Evolutionary conservation across 331 rosid species (phyloP).

Genomic region (Rhamnella rubrinervis): DNA sequence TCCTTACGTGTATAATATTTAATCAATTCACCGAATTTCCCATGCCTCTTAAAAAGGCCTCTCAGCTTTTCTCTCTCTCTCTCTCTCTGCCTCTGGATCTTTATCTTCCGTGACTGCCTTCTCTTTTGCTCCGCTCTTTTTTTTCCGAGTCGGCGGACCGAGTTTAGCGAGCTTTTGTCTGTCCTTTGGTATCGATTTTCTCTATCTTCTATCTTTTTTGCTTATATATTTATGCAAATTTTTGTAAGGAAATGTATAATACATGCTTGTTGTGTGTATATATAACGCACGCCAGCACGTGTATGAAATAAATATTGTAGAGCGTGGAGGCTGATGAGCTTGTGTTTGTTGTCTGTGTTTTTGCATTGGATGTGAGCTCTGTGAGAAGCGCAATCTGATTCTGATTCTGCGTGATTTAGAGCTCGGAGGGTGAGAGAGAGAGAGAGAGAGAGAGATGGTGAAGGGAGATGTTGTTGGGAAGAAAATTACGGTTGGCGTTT

Average conservation of each 20-base stretch:
- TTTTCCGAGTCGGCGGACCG: constrained; percentile 19
- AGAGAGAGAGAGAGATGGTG: constrained; percentile 32
- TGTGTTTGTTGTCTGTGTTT: constrained; percentile 4
- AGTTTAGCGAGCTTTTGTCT: constrained; percentile 2
- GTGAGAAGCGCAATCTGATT: constrained; percentile 11
- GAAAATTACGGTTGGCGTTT: constrained; percentile 78
- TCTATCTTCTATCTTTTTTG: not conserved
- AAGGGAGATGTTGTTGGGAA: constrained; percentile 26
- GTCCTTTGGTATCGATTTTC: not conserved
- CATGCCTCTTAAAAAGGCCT: not conserved
- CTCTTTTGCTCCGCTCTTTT: not conserved
- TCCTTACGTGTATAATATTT: constrained; percentile 4
- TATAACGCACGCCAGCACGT: not conserved
- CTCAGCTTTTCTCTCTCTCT: constrained; percentile 12
- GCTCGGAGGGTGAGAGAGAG: constrained; percentile 15
- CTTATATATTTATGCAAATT: not conserved
- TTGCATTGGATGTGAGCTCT: constrained; percentile 24
- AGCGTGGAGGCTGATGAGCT: constrained; percentile 20
- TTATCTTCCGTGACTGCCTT: constrained; percentile 9
- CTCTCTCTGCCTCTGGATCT: not conserved
- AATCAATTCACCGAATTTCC: not conserved
- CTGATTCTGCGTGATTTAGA: constrained; percentile 15
- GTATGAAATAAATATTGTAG: not conserved
- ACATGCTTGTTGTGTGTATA: not conserved
- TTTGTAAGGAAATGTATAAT: not conserved